Base-by-base conservation (phyloP, 768 basidiomycete genomes). In the Termitomyces bulborhizus region DNA sequence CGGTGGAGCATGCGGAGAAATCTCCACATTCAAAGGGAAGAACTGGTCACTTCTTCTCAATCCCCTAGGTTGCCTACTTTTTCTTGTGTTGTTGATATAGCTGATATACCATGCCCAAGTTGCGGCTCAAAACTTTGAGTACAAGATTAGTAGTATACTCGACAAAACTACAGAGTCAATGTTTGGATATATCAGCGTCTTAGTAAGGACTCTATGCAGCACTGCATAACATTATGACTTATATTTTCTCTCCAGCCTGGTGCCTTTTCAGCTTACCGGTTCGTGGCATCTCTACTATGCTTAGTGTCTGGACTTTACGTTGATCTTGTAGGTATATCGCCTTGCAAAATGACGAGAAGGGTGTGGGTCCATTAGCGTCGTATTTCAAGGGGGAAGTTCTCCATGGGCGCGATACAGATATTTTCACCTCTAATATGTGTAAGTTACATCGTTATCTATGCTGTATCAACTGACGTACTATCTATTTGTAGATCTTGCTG, bases 351-450 rank as follows among this genome's bases (percentile, higher is more conserved):
- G 82, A 94, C 63, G 81, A 82, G 59, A 71, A 75, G 18, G 95
- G 94, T 0, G 74, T 80, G 24, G 96, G 96, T 0, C 96, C 96
- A 5, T 73, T 98, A 4, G 90, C 93, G 13, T 94, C 95, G 15
- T 99, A 99, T 68, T 99, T 99, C 78, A 90, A 98, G 67, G 97
- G 97, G 8, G 97, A 99, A 67, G 79, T 88, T 21, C 69, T 92
- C 26, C 85, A 88, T 60, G 91, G 90, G 9, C 80, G 84, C 29
- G 88, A 91, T 65, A 89, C 91, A 0, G 92, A 94, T 65, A 93
- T 96, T 44, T 94, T 94, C 69, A 95, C 92, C 4, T 93, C 93
- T 7, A 97, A 97, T 64, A 96, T 96, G 93, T 98, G 89, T 90
- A 71, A 51, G 85, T 76, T 3, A 29, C 40, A 36, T 16, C 4